A percentile compares a stretch with the other conserved stretches of the same genome.
Evolutionary conservation across 2,329 filamentous ascomycete genomes (phyloP).

Genomic region (Leptographium wingfieldii): DNA sequence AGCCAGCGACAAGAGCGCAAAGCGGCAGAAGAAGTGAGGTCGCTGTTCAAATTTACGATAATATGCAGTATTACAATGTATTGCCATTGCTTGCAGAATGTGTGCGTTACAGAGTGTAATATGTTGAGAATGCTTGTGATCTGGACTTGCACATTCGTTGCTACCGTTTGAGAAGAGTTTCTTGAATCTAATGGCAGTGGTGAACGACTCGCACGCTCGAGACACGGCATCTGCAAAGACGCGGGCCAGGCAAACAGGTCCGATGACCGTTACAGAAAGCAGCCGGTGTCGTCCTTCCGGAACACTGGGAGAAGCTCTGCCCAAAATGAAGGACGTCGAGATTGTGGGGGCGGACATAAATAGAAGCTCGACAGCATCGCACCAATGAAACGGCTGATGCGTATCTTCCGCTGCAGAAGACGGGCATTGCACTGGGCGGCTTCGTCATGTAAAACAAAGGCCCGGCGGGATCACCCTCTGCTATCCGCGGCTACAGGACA

Average conservation of each 20-base stretch:
- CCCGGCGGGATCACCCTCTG: background rate
- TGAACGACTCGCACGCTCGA: background rate
- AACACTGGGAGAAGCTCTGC: background rate
- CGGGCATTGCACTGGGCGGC: too few species aligned
- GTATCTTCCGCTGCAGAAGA: background rate
- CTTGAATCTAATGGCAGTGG: background rate
- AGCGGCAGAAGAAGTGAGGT: slow-evolving; percentile 43
- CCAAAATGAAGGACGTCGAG: background rate
- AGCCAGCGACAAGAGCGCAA: slow-evolving; percentile 49
- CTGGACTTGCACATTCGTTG: background rate
- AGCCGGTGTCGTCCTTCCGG: background rate
- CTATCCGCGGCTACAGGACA: background rate
- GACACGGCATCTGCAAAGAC: background rate
- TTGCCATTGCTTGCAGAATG: background rate
- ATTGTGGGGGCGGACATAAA: background rate
- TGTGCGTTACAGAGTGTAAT: too few species aligned
- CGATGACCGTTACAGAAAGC: background rate
- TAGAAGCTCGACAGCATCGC: background rate
- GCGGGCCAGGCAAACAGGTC: background rate
- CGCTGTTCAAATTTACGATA: background rate
- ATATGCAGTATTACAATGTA: background rate
- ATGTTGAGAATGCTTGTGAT: background rate
- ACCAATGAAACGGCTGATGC: background rate
- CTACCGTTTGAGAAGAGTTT: background rate
- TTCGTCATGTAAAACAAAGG: background rate